Percentiles rank a stretch among this genome's conserved stretches.
phyloP scores from a whole-genome alignment of 1,284 basidiomycete genomes.

The Trichosporon coremiiforme region DNA sequence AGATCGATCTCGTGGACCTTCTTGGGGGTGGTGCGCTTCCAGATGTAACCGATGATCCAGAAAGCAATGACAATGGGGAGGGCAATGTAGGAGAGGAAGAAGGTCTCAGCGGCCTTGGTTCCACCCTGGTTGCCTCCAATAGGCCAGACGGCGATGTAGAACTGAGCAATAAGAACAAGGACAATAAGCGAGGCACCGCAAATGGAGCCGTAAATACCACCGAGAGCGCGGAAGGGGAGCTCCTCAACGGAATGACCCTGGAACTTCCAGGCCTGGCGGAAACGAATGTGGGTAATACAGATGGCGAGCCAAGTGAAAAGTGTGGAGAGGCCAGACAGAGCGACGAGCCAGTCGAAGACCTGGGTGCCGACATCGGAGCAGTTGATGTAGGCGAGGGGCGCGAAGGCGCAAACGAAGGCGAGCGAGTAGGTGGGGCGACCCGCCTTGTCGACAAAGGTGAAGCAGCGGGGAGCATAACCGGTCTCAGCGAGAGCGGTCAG shows the following conservation, averaged over 20 bases:
- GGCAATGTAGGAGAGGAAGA: constrained; percentile 58
- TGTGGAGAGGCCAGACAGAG: constrained; percentile 59
- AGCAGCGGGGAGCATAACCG: constrained; percentile 58
- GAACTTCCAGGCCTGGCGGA: constrained; percentile 56
- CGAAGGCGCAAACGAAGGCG: constrained; percentile 52
- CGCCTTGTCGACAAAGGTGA: constrained; percentile 60
- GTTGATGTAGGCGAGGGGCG: constrained; percentile 56
- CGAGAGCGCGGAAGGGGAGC: constrained; percentile 56
- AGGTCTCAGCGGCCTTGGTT: constrained; percentile 48
- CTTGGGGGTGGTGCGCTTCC: constrained; percentile 51
- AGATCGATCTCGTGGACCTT: constrained; percentile 55
- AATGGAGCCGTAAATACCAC: constrained; percentile 58
- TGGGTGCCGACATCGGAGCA: constrained; percentile 45
- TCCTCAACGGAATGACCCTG: constrained; percentile 57
- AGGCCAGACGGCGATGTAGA: constrained; percentile 41
- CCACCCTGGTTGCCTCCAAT: constrained; percentile 27
- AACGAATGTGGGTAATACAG: constrained; percentile 51
- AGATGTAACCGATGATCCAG: constrained; percentile 50
- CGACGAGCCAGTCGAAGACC: constrained; percentile 59
- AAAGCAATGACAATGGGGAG: constrained; percentile 52
- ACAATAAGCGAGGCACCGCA: constrained; percentile 53
- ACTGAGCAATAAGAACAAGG: constrained; percentile 51
- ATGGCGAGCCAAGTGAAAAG: constrained; percentile 59
- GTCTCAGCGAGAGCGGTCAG: constrained; percentile 54
- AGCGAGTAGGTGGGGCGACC: constrained; percentile 59